A percentile compares a stretch with the other conserved stretches of the same genome.
These are phyloP conservation scores for Carex arenaria DNA, from an alignment of 202 grass and related monocot genomes.

Conservation along the genomic window DNA sequence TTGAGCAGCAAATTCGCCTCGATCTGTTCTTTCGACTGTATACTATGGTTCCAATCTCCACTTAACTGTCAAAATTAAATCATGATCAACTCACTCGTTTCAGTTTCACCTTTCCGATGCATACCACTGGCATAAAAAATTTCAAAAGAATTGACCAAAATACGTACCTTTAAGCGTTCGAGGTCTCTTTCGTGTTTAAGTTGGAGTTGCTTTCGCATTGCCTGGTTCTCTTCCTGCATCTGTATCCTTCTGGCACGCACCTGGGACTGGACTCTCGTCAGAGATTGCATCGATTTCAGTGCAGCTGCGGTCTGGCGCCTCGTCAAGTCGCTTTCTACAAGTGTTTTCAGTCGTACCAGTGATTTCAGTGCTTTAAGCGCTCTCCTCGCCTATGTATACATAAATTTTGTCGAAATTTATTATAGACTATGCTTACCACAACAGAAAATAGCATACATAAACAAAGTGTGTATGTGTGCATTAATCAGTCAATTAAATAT, in stretches of 20 bases:
- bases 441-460: background rate
- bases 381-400: constrained; percentile 67
- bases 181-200: constrained; percentile 62
- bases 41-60: constrained; percentile 34
- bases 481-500: too few relatives aligned
- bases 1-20: constrained; percentile 26
- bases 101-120: background rate
- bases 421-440: background rate
- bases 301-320: constrained; percentile 70
- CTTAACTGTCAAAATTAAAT: constrained; percentile 19
- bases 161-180: constrained; percentile 66
- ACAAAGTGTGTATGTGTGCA: background rate
- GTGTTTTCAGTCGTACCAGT: constrained; percentile 61
- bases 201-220: constrained; percentile 69
- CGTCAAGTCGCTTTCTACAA: constrained; percentile 61
- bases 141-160: background rate
- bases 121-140: background rate
- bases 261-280: constrained; percentile 79
- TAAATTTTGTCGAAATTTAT: background rate
- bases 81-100: background rate
- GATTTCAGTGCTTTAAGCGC: constrained; percentile 62
- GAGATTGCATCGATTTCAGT: constrained; percentile 64
- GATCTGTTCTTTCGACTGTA: constrained; percentile 33
- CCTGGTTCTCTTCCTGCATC: constrained; percentile 79
- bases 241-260: constrained; percentile 77